Conservation (phyloP, 225 moss, liverwort and hornwort species). For the Pseudisothecium myosuroides region DNA sequence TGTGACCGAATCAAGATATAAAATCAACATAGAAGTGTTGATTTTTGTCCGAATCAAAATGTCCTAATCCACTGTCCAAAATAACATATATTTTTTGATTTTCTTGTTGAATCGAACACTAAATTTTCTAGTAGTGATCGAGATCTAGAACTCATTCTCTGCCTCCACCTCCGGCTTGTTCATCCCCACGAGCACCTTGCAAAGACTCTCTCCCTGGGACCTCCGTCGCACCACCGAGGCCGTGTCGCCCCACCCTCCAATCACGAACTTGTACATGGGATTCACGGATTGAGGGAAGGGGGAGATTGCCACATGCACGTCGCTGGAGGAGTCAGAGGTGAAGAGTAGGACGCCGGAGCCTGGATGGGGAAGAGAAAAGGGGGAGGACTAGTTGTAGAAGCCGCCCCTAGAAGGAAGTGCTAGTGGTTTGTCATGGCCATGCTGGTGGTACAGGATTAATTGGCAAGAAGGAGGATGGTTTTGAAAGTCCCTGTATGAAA, state of each 20-base stretch:
- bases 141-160: neutral
- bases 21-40: no score
- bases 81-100: no score
- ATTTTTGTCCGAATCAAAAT: no score
- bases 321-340: neutral
- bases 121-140: no score
- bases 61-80: no score
- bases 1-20: no score
- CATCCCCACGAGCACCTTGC: neutral
- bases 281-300: neutral
- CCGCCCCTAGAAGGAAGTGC: neutral
- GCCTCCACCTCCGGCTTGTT: neutral
- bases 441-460: no score
- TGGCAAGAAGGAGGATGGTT: neutral
- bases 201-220: neutral
- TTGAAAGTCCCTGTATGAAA: neutral
- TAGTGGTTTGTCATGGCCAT: neutral
- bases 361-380: neutral
- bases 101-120: no score
- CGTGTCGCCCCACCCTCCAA: neutral
- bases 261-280: neutral
- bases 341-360: neutral
- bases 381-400: neutral
- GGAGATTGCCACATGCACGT: neutral
- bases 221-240: neutral